Percentiles rank a stretch among this genome's conserved stretches.
phyloP scores from a whole-genome alignment of 2,329 filamentous ascomycete genomes.

The Rutstroemia sydowiana region DNA sequence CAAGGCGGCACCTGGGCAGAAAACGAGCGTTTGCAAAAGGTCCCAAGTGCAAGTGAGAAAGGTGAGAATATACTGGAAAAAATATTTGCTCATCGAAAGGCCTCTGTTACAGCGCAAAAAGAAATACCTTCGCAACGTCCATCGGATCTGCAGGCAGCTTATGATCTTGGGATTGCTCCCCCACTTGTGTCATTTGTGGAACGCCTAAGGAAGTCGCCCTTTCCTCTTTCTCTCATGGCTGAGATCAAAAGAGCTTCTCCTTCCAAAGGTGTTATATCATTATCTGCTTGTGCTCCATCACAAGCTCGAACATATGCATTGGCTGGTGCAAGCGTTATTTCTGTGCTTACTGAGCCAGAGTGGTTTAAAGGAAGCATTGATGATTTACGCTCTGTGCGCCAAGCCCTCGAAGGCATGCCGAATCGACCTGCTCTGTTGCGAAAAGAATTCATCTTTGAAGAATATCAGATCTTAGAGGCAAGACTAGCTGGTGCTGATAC shows the following conservation, averaged over 20 bases:
- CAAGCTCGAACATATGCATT: constrained; percentile 89
- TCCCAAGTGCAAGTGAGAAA: constrained; percentile 45
- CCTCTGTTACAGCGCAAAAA: constrained; percentile 73
- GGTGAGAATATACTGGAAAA: constrained; percentile 82
- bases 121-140: constrained; percentile 76
- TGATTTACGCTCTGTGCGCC: constrained; percentile 78
- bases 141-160: constrained; percentile 77
- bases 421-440: constrained; percentile 86
- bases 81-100: constrained; percentile 78
- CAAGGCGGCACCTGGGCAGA: constrained; percentile 88
- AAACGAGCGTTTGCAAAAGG: constrained; percentile 53
- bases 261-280: constrained; percentile 89
- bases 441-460: constrained; percentile 96
- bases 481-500: constrained; percentile 90
- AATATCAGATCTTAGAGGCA: constrained; percentile 96
- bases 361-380: constrained; percentile 99
- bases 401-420: constrained; percentile 82
- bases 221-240: constrained; percentile 87
- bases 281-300: constrained; percentile 77
- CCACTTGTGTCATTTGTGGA: constrained; percentile 74
- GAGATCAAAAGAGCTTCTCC: constrained; percentile 96
- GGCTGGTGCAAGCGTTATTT: constrained; percentile 93
- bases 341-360: constrained; percentile 94
- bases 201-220: constrained; percentile 73
- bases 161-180: constrained; percentile 76